Percentiles rank a stretch among this genome's conserved stretches.
These are phyloP conservation scores for Yamadazyma mexicana DNA, from an alignment of 1,139 yeast genomes.

Conservation along the genomic window DNA sequence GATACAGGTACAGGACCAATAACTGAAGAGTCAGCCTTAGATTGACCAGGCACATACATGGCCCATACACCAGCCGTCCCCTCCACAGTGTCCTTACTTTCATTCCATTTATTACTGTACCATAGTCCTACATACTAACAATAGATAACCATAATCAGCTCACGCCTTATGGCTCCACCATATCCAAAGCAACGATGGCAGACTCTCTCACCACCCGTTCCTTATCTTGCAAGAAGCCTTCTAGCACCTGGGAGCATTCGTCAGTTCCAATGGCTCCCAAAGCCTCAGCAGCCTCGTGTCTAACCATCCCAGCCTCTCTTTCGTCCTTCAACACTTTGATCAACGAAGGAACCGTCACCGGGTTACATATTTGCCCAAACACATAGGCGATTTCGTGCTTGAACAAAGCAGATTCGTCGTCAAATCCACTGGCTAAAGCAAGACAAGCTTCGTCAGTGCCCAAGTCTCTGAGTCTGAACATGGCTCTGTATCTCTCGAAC, in stretches of 20 bases:
- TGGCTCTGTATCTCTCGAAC: constrained; percentile 95
- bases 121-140: not conserved
- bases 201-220: constrained; percentile 94
- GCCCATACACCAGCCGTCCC: too few species aligned
- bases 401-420: constrained; percentile 88
- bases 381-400: constrained; percentile 98
- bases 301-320: constrained; percentile 93
- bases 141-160: not conserved
- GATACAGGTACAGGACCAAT: constrained; percentile 90
- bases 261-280: constrained; percentile 97
- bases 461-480: constrained; percentile 95
- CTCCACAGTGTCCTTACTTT: too few species aligned
- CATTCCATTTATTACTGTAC: constrained; percentile 2
- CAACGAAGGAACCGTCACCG: constrained; percentile 86
- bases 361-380: constrained; percentile 94
- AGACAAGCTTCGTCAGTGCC: constrained; percentile 91
- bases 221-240: constrained; percentile 73
- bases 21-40: constrained; percentile 52
- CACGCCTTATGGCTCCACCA: constrained; percentile 90
- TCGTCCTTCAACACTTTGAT: constrained; percentile 76
- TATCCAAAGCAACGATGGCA: constrained; percentile 94
- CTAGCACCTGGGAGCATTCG: constrained; percentile 86
- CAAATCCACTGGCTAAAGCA: constrained; percentile 88
- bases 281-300: constrained; percentile 99
- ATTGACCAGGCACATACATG: too few species aligned